Evolutionary conservation across 192 early-diverging fungal genomes (phyloP).

Genomic region (Physocladia obscura): DNA sequence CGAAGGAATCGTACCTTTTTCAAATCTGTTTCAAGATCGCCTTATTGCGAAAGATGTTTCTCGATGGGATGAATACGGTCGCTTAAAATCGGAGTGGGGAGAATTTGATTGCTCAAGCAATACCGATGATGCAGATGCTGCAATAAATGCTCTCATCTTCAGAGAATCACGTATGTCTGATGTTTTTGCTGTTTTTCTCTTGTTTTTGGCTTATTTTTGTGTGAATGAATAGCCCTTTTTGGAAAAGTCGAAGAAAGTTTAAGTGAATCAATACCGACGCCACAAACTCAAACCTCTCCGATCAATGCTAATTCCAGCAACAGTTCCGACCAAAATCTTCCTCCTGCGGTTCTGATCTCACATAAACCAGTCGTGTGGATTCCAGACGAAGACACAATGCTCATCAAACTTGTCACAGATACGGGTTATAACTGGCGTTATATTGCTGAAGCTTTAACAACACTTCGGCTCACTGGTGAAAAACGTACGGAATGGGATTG

Average conservation of each 20-base stretch:
- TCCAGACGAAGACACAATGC: conserved; percentile 44
- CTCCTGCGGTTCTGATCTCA: no score
- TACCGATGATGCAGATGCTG: no score
- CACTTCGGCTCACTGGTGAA: conserved; percentile 48
- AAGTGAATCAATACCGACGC: background rate
- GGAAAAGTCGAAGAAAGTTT: background rate
- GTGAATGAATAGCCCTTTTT: background rate
- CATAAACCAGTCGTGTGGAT: no score
- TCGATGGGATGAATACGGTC: conserved; percentile 23
- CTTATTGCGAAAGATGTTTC: conserved; percentile 26
- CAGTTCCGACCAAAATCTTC: conserved; percentile 9
- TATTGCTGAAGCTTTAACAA: conserved; percentile 61
- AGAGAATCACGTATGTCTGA: conserved; percentile 3
- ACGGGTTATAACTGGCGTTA: conserved; percentile 69
- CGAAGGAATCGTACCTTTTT: conserved; percentile 7
- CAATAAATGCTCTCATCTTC: no score
- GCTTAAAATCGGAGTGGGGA: no score
- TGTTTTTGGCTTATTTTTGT: background rate
- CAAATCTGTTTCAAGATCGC: background rate
- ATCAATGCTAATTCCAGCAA: background rate
- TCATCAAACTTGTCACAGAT: conserved; percentile 53
- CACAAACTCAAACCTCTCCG: background rate
- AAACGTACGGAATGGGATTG: conserved; percentile 67
- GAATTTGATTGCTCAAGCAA: no score
- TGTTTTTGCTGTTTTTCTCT: no score